Evolutionary conservation across 306 rosid genomes (phyloP), one percentile per base, ranked within the genome.

Genomic region (Begonia masoniana): DNA sequence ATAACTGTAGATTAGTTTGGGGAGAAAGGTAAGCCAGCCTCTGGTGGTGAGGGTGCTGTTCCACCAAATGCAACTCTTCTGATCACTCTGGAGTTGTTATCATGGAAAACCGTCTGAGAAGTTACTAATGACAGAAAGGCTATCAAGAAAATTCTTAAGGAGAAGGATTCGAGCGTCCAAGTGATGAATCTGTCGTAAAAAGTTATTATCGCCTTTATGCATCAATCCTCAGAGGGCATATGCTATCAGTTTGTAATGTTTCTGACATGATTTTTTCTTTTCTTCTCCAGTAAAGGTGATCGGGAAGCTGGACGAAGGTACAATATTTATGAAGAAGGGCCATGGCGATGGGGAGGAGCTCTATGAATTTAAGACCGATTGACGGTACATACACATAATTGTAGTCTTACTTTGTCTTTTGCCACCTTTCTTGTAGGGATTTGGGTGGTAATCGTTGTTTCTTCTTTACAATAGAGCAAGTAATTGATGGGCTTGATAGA

Each of bases 41-140:
- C 55, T 2, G 87, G 78, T 24, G 78, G 57, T 42, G 89, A 78
- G 62, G 85, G 74, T 12, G 82, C 71, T 9, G 78, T 88, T 58
- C 95, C 94, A 13, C 94, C 97, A 4, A 85, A 80, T 62, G 94
- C 95, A 10, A 50, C 82, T 5, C 71, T 88, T 58, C 63, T 66
- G 21, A 80, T 88, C 16, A 66, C 81, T 13, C 87, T 88, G 0
- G 94, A 88, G 61, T 72, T 85, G 70, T 77, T 80, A 12, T 85
- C 94, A 0, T 88, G 95, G 97, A 88, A 85, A 64, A 61, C 78
- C 50, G 89, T 88, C 43, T 71, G 89, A 26, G 89, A 88, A 55
- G 55, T 88, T 42, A 76, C 85, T 1, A 74, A 76, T 45, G 89
- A 84, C 63, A 82, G 74, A 74, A 85, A 80, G 71, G 83, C 85